Evolutionary conservation across 176 grass and related monocot genomes (phyloP), one percentile per base, ranked within the genome.

Genomic region (Themeda triandra): DNA sequence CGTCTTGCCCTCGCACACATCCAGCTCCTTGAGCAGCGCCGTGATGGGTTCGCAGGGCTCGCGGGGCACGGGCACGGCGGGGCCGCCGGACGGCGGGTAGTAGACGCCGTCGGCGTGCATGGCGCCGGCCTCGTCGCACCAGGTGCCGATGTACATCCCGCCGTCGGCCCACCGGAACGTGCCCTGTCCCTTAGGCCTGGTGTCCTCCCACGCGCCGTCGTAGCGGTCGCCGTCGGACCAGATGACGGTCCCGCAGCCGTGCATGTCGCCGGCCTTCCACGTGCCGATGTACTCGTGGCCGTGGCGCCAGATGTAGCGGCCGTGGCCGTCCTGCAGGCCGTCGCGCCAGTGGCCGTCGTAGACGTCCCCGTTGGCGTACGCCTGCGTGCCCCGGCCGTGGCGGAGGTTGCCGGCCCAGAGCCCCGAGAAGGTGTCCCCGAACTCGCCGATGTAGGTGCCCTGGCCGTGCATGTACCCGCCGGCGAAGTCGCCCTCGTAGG

Each of bases 161-260:
- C 96, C 96, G 76, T 98, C 92, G 15, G 92, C 82, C 96, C 96
- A 98, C 13, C 82, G 78, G 85, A 98, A 98, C 46, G 82, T 95
- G 6, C 96, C 96, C 29, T 91, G 94, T 0, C 92, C 92, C 49
- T 87, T 98, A 25, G 96, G 96, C 77, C 73, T 75, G 14, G 87
- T 85, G 28, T 89, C 80, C 83, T 98, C 91, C 96, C 95, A 98
- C 5, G 86, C 89, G 35, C 95, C 95, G 73, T 98, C 96, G 84
- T 91, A 96, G 27, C 91, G 84, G 84, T 91, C 92, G 37, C 91
- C 81, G 75, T 91, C 92, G 12, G 66, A 81, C 94, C 91, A 93
- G 35, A 91, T 82, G 1, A 97, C 81, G 29, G 87, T 79, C 19
- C 94, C 94, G 71, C 82, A 77, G 1, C 94, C 94, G 92, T 93